Evolutionary conservation across 257 asterid species (phyloP), one percentile per base, ranked within the genome.

Genomic region (Lycium barbarum): DNA sequence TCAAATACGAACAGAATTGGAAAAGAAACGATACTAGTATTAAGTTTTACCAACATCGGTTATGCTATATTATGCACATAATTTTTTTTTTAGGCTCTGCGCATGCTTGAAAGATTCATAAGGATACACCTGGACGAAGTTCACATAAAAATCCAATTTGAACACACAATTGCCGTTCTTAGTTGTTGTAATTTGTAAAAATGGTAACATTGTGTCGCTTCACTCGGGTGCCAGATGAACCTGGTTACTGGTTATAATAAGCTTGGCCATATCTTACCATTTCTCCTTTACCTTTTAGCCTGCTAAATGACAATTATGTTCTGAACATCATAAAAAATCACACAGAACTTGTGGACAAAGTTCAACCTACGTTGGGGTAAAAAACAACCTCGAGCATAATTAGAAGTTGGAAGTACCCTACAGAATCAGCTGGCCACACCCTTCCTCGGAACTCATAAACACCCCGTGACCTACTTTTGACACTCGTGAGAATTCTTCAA

Each of bases 361-460:
- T 66, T 66, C 20, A 66, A 66, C 47, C 47, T 2, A 6, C 3
- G n/a, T 33, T 33, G 43, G 35, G 71, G 71, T 63, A 26, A 65
- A 20, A 65, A 22, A 22, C 43, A 62, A 62, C 10, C 2, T 62
- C 14, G 38, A 62, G 11, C 68, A 8, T 62, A 62, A 62, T 62
- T 20, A n/a, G 6, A 62, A 20, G 14, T 62, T 62, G 36, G 68
- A 8, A 62, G 22, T 20, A 65, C 36, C 18, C 40, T 22, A 12
- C 43, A 65, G 15, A 62, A 65, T 13, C 51, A 15, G 7, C 15
- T 70, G 22, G 49, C 78, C 40, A 22, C 81, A 7, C 20, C 45
- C 5, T 76, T 76, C 40, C 22, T 76, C 14, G 81, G 4, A 51
- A 76, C 63, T 76, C 81, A 76, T 76, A 7, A 22, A 14, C 45